These are phyloP conservation scores for Solanum rostratum DNA, from an alignment of 257 asterid genomes.

Conservation along the genomic window DNA sequence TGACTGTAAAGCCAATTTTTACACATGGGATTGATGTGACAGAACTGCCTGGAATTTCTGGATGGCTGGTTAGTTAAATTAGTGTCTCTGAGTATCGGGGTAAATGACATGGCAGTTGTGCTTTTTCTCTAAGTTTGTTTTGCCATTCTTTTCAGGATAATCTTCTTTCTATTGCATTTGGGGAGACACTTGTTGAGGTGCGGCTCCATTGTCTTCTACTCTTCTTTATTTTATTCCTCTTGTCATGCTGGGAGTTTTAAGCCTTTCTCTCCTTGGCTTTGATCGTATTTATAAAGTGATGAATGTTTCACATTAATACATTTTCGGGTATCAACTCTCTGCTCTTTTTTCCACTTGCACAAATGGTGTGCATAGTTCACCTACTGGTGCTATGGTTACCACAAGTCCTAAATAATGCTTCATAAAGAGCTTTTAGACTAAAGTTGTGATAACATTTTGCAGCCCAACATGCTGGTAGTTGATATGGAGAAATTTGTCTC, in stretches of 20 bases:
- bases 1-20: conserved; percentile 88
- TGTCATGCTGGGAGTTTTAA: neutral
- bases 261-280: neutral
- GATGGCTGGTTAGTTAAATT: conserved; percentile 77
- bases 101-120: neutral
- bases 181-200: conserved; percentile 98
- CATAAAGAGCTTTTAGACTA: neutral
- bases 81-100: neutral
- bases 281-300: neutral
- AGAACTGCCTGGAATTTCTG: conserved; percentile 96
- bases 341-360: neutral
- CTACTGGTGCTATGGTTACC: neutral
- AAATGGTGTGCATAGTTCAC: neutral
- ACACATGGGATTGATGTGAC: conserved; percentile 89
- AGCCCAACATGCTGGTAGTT: conserved; percentile 99
- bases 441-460: conserved; percentile 19
- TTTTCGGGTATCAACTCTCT: neutral
- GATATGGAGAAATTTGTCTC: conserved; percentile 82
- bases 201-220: neutral
- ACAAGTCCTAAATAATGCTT: neutral
- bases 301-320: neutral
- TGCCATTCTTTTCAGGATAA: conserved; percentile 54
- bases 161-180: conserved; percentile 77
- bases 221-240: neutral
- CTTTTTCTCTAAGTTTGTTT: neutral